Base-by-base conservation (phyloP, 257 asterid genomes). In the Lavandula angustifolia region DNA sequence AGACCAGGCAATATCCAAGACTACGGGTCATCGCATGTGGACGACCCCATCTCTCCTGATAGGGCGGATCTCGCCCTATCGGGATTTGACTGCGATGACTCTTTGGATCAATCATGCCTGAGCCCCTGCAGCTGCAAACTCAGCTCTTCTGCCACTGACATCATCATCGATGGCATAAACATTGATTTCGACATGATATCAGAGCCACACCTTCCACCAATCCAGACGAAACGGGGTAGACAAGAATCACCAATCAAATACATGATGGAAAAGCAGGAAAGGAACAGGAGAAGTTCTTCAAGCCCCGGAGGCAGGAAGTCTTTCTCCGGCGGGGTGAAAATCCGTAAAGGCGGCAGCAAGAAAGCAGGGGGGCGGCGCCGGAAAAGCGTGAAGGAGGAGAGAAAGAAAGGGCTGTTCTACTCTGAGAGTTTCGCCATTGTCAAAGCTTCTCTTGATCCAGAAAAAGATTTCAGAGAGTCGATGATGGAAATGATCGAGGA, bases 401-500 rank as follows among this genome's bases (percentile, higher is more conserved):
- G n/a, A n/a, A n/a, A 73, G 60, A 69, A 81, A 50, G 71, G 68
- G 49, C 1, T 61, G 71, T 67, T 75, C 14, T 69, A 60, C 54
- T 57, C 87, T 0, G 94, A 82, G 67, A 82, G 98, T 44, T 81
- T 89, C 58, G 96, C 96, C 9, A 71, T 92, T n/a, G 98, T 92
- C 37, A 92, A 89, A 68, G 83, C 96, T 1, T 92, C 98, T 5
- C 13, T 84, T 29, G 98, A 92, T 64, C 98, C 98, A 0, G 84
- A 89, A 44, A 87, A 68, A 29, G 98, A 92, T 70, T 92, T 92
- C 64, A 78, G 80, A 62, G 98, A 92, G 0, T 92, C 98, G 0
- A 92, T 92, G 98, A 66, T 82, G 84, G 98, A 89, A 68, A 92
- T 92, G 98, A 80, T 92, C 1, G 82, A 81, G 53, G 96, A 92